Percentiles rank a stretch among this genome's conserved stretches.
phyloP scores from a whole-genome alignment of 2,329 filamentous ascomycete genomes.

The Fusarium drepaniforme region DNA sequence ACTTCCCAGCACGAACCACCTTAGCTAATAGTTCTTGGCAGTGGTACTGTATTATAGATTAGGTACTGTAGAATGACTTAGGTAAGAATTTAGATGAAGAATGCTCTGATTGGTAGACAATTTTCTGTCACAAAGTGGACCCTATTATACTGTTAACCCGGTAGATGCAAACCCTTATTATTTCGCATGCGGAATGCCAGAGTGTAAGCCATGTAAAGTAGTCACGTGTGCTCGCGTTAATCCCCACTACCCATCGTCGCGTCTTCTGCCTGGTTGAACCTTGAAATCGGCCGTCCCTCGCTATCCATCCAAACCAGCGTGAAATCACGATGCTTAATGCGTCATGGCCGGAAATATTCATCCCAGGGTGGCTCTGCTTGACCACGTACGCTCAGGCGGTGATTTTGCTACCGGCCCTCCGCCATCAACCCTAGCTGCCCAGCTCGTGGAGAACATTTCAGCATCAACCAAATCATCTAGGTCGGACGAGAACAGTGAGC shows the following conservation, averaged over 20 bases:
- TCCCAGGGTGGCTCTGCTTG: constrained; percentile 32
- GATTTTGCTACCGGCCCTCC: constrained; percentile 54
- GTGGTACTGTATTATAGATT: too few relatives aligned
- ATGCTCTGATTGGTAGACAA: too few relatives aligned
- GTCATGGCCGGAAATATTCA: constrained; percentile 46
- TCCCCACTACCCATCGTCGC: constrained; percentile 34
- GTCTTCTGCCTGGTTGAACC: constrained; percentile 10
- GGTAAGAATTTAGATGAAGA: too few relatives aligned
- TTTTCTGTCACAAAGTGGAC: too few relatives aligned
- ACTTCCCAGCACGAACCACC: too few relatives aligned
- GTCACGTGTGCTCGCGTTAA: constrained; percentile 41
- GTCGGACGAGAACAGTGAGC: constrained; percentile 77
- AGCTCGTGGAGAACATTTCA: constrained; percentile 85
- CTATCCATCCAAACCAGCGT: constrained; percentile 10
- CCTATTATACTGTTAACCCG: too few relatives aligned
- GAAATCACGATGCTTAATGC: constrained; percentile 41
- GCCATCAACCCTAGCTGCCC: constrained; percentile 88
- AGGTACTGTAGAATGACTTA: too few relatives aligned
- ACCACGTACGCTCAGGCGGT: constrained; percentile 31
- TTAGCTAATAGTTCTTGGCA: too few relatives aligned
- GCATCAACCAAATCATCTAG: constrained; percentile 71
- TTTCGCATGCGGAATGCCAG: background rate
- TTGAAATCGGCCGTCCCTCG: background rate
- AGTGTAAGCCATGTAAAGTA: background rate
- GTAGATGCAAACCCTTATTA: background rate